Base-by-base conservation (phyloP, 345 rosid species). In the Hypericum perforatum region DNA sequence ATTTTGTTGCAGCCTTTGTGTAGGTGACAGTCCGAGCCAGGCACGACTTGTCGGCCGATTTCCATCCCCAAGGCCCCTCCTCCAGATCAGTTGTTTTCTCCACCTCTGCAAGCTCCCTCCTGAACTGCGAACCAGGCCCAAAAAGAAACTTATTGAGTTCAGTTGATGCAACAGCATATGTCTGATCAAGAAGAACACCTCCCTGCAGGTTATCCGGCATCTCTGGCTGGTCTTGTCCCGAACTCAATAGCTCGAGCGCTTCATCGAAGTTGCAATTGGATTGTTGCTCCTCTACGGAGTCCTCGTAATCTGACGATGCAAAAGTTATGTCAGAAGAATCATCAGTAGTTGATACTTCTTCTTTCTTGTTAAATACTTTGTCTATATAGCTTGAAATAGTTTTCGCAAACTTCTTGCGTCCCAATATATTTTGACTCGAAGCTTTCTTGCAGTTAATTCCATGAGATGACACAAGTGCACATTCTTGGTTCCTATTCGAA, bases 21-120 rank as follows among this genome's bases (percentile, higher is more conserved):
- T 78, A 84, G 43, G 92, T 67, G 51, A 84, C 67, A 8, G 53
- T 60, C 59, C 85, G 76, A 11, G 73, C 64, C 50, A 91, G 58
- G 56, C 58, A 50, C 45, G 72, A 42, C 46, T 14, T 59, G 36
- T 78, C 79, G 49, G 64, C 86, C 15, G 70, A 68, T 59, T 70
- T 66, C 79, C 79, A 70, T 13, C 45, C 67, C 98, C 98, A 91
- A 11, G 78, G 80, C 43, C 81, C 87, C 66, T 82, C 92, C 66
- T 79, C 74, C 37, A 82, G 58, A 68, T 82, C 82, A 44, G 76
- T 62, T 16, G 84, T 70, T 38, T 82, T 80, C 72, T 87, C 82
- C 58, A 80, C 43, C 49, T 84, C 82, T 29, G 78, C 92, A 52
- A 91, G 68, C 37, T 81, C 86, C 73, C 63, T 79, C 71, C 67